Evolutionary conservation across 202 grass and related monocot species (phyloP), one percentile per base, ranked within the genome.

Genomic region (Cymbopogon flexuosus): DNA sequence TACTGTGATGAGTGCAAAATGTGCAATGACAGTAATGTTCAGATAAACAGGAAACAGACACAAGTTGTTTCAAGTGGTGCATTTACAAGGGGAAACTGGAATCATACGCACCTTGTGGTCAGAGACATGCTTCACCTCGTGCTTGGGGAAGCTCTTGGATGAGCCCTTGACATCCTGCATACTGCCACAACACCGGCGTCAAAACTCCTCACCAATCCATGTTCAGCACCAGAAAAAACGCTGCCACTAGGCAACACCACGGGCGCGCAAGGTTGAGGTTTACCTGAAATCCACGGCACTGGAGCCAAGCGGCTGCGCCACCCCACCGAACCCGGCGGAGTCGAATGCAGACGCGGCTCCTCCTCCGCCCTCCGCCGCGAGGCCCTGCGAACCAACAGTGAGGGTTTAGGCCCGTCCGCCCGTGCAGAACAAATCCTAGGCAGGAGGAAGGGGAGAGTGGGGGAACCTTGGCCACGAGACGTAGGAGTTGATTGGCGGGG

Each of bases 91-190:
- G 35, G 47, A 54, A 77, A 77, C 24, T 77, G 18, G 31, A 81
- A 27, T 23, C 37, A 45, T 63, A 22, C 1, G 22, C 77, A 92
- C 94, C 91, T 94, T 98, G 77, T 94, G 94, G 63, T 97, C 94
- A 35, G 94, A 97, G 56, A 97, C 58, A 65, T 94, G 91, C 59
- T 73, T 87, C 31, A 67, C 84, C 73, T 92, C 94, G 13, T 97
- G 91, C 79, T 93, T 97, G 74, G 89, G 78, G 15, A 97, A 97
- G 79, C 64, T 92, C 83, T 94, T 94, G 71, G 90, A 93, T 66
- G 92, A 75, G 51, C 88, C 90, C 80, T 81, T 98, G 16, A 84
- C 84, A 56, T 91, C 85, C 79, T 91, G 95, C 66, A 83, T 42
- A 77, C 87, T 88, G 13, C 77, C 77, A 65, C 18, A 47, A 62